Percentiles rank a stretch among this genome's conserved stretches.
Conservation (phyloP, 1,139 yeast genomes). For the Zygotorulaspora mrakii region DNA sequence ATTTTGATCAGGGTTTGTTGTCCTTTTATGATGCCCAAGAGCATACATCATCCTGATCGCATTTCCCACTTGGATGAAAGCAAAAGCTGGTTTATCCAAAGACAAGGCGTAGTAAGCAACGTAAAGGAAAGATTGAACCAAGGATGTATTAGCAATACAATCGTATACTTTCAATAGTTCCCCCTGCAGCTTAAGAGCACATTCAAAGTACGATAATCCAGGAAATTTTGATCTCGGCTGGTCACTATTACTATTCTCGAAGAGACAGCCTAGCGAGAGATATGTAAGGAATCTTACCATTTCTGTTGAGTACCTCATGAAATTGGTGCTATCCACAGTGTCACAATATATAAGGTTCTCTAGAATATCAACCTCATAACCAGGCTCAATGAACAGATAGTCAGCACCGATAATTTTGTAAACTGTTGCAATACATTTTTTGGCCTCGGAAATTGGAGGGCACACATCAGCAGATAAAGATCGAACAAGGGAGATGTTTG, state of each 20-base stretch:
- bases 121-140: conserved; percentile 18
- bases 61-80: conserved; percentile 18
- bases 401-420: conserved; percentile 18
- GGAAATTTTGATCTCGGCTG: conserved; percentile 3
- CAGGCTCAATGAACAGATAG: conserved; percentile 19
- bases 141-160: conserved; percentile 11
- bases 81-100: conserved; percentile 18
- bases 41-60: conserved; percentile 18
- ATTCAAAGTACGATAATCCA: conserved; percentile 4
- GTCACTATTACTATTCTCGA: conserved; percentile 1
- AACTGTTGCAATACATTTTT: conserved; percentile 14
- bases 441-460: conserved; percentile 15
- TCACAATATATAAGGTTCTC: conserved; percentile 4
- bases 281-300: conserved; percentile 11
- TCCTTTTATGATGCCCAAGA: conserved; percentile 15
- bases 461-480: conserved; percentile 9
- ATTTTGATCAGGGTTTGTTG: conserved; percentile 11
- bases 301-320: conserved; percentile 9
- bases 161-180: conserved; percentile 15
- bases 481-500: conserved; percentile 10
- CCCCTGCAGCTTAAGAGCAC: conserved; percentile 12
- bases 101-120: conserved; percentile 20
- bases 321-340: not conserved
- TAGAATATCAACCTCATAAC: conserved; percentile 2
- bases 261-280: conserved; percentile 8